phyloP scores from a whole-genome alignment of 257 asterid species.

The Prunella vulgaris region DNA sequence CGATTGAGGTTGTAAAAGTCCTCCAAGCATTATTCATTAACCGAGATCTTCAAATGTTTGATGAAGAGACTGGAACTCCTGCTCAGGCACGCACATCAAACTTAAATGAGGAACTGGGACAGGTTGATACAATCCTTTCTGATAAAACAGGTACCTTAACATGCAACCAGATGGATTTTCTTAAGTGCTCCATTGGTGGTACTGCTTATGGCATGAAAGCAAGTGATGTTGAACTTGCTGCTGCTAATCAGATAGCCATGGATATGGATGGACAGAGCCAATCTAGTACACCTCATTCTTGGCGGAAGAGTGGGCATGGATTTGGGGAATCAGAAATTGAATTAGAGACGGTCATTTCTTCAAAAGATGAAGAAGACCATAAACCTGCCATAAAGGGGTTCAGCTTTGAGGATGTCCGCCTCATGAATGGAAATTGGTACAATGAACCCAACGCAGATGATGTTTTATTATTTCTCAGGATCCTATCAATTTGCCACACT shows the following conservation, averaged over 20 bases:
- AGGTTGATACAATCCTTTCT: conserved; percentile 91
- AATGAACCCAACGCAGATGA: conserved; percentile 62
- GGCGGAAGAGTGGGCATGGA: conserved; percentile 35
- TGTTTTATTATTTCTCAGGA: conserved; percentile 67
- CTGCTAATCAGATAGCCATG: conserved; percentile 94
- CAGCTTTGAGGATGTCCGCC: conserved; percentile 84
- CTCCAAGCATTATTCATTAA: conserved; percentile 92
- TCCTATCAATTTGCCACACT: conserved; percentile 85
- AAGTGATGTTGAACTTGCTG: conserved; percentile 96
- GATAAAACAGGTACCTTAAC: conserved; percentile 99
- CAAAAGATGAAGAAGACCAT: conserved; percentile 39
- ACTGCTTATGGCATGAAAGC: conserved; percentile 67
- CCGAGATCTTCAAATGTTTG: conserved; percentile 81
- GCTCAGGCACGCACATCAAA: conserved; percentile 96
- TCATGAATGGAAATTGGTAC: conserved; percentile 89
- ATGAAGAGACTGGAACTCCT: conserved; percentile 93
- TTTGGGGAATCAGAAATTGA: conserved; percentile 61
- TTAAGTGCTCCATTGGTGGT: conserved; percentile 97
- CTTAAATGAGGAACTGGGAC: conserved; percentile 95
- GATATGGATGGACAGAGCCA: conserved; percentile 66
- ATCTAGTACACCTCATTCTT: conserved; percentile 35
- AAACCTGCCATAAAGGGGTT: conserved; percentile 77
- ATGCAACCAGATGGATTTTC: conserved; percentile 98
- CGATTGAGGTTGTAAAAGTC: conserved; percentile 94
- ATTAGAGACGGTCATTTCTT: conserved; percentile 55